These are phyloP conservation scores for Pythium phragmiticola DNA, from an alignment of 352 stramenopile genomes.

Conservation along the genomic window DNA sequence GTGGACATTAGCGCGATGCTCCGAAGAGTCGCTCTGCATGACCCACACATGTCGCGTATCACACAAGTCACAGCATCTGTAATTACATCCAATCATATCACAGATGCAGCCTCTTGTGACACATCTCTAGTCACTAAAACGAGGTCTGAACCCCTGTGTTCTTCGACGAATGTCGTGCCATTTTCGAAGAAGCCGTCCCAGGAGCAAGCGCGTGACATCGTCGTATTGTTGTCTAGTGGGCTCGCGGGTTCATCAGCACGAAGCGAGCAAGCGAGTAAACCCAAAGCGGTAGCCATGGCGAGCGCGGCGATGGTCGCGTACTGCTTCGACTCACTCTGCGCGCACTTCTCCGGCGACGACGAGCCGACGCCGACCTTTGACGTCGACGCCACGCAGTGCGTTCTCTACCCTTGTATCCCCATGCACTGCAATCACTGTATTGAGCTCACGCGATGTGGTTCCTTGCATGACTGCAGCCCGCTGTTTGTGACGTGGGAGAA, in stretches of 20 bases:
- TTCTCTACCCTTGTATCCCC: neutral
- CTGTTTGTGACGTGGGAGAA: constrained; percentile 88
- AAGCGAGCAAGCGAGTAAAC: neutral
- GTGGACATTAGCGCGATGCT: no score
- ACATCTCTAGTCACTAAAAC: constrained; percentile 2
- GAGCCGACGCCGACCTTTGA: constrained; percentile 61
- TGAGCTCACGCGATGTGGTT: neutral
- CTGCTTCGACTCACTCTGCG: constrained; percentile 81
- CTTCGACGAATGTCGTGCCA: constrained; percentile 6
- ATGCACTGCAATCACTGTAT: neutral
- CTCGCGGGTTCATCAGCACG: no score
- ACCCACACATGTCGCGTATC: neutral
- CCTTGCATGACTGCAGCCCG: constrained; percentile 33
- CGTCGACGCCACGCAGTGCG: constrained; percentile 55
- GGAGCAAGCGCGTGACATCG: neutral
- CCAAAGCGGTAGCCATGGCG: constrained; percentile 43
- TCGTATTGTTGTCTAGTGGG: no score
- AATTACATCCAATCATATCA: no score
- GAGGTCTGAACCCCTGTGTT: constrained; percentile 9
- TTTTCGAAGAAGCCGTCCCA: constrained; percentile 14
- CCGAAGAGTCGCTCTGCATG: neutral
- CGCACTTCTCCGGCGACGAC: constrained; percentile 52
- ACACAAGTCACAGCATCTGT: neutral
- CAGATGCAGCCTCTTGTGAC: neutral
- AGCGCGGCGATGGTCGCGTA: constrained; percentile 80